A percentile compares a stretch with the other conserved stretches of the same genome.
These are phyloP conservation scores for Apiospora sp. DNA, from an alignment of 2,329 filamentous ascomycete species.

Conservation along the genomic window DNA sequence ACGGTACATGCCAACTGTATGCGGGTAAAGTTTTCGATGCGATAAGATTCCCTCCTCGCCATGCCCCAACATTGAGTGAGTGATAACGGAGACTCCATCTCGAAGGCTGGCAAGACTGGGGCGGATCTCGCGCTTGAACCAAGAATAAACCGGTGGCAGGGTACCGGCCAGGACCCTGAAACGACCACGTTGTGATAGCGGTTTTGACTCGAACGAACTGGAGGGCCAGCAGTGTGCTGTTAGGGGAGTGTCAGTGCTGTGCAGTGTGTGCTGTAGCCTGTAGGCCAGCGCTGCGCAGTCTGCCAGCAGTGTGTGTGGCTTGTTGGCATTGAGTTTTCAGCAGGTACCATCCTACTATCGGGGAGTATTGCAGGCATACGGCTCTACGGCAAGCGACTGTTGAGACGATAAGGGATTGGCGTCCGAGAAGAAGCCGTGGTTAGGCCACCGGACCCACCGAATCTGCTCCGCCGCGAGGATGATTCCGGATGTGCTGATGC, in stretches of 20 bases:
- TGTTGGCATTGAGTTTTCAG: too few species aligned
- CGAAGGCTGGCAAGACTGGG: neutral
- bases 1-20: slow-evolving; percentile 11
- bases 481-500: slow-evolving; percentile 24
- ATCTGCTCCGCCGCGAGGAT: slow-evolving; percentile 27
- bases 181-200: slow-evolving; percentile 19
- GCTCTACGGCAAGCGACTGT: slow-evolving; percentile 3
- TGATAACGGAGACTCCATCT: slow-evolving; percentile 14
- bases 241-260: too few species aligned
- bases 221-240: neutral
- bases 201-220: slow-evolving; percentile 22
- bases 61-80: slow-evolving; percentile 14
- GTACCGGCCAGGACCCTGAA: slow-evolving; percentile 22
- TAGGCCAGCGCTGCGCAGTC: neutral
- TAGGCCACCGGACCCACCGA: slow-evolving; percentile 27
- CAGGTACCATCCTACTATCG: neutral
- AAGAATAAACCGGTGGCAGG: slow-evolving; percentile 8
- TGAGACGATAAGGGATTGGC: slow-evolving; percentile 17
- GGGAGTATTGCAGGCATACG: neutral
- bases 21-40: slow-evolving; percentile 6
- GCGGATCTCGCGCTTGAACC: slow-evolving; percentile 24
- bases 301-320: neutral
- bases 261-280: neutral
- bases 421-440: slow-evolving; percentile 31
- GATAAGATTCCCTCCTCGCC: slow-evolving; percentile 10